Percentiles rank a stretch among this genome's conserved stretches.
Evolutionary conservation across 352 stramenopile genomes (phyloP).

Genomic region (Discostella stelligera): DNA sequence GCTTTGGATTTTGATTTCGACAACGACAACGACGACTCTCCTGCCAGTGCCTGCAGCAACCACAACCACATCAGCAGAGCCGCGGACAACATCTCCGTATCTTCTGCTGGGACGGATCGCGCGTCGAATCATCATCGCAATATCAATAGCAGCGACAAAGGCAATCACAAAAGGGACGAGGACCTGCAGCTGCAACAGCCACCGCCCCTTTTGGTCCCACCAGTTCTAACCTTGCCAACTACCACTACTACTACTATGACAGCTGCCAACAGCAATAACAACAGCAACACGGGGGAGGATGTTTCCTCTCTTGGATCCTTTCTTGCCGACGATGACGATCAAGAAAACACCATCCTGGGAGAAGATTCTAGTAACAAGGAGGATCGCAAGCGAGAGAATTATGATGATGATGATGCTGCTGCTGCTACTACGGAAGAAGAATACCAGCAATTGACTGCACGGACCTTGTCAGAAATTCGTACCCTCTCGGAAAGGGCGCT

Average conservation of each 20-base stretch:
- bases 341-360: too few species aligned
- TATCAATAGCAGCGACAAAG: background rate
- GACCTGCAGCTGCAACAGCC: background rate
- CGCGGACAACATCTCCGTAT: slow-evolving; percentile 18
- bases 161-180: background rate
- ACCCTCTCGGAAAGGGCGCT: slow-evolving; percentile 1
- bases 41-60: background rate
- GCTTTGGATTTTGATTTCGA: too few species aligned
- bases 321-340: background rate
- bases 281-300: slow-evolving; percentile 24
- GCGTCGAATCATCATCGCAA: slow-evolving; percentile 33
- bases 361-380: too few species aligned
- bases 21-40: background rate
- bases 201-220: background rate
- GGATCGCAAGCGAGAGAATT: background rate
- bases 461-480: background rate
- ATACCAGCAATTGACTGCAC: background rate
- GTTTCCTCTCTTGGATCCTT: slow-evolving; percentile 28
- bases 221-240: background rate
- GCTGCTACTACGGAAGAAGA: background rate
- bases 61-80: too few species aligned
- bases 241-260: slow-evolving; percentile 5
- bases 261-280: slow-evolving; percentile 17
- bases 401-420: background rate
- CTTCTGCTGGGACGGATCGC: slow-evolving; percentile 43